Base-by-base conservation (phyloP, 169 alveolate genomes). In the Prorocentrum cordatum region DNA sequence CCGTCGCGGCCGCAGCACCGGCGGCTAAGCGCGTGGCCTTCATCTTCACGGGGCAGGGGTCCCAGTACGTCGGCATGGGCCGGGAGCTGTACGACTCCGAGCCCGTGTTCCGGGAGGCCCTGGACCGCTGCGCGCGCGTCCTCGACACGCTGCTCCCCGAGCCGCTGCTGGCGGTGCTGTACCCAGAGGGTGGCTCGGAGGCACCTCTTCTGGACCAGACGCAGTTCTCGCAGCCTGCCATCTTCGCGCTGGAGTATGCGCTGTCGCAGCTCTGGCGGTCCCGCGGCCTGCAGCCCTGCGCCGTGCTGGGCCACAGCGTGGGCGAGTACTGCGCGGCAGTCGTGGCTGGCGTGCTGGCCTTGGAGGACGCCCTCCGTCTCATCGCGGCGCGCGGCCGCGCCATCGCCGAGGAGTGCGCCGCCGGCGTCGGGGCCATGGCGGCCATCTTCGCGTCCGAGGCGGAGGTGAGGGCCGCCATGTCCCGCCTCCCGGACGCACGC, bases 191-290 rank as follows among this genome's bases (percentile, higher is more conserved):
- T 5, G 47, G 5, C 12, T 38, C 47, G 47, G 47, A 5, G 18
- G 47, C 47, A 7, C 12, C 47, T 12, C 18, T 5, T 5, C 47
- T 5, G 18, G 47, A n/a, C n/a, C n/a, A 92, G 72, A 71, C 92
- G 26, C 91, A 83, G 45, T 85, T 59, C 75, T 93, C 94, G 10
- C 95, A 94, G 67, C 93, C 94, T 62, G 95, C 95, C 14, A 93
- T 93, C 68, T 94, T 94, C 66, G 88, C 95, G 2, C 88, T 94
- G 36, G 95, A 94, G 71, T 93, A 80, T 14, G 94, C 96, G 10
- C 83, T 94, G 18, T 94, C 94, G 50, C 82, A 90, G 47, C 79
- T 86, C 33, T 82, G 92, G 93, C 92, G 83, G 42, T 87, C 95
- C 18, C 89, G 92, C 27, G 95, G 96, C 36, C 93, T 94, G 72